Evolutionary conservation across 352 stramenopile genomes (phyloP).

Genomic region (Phytophthora citricola): DNA sequence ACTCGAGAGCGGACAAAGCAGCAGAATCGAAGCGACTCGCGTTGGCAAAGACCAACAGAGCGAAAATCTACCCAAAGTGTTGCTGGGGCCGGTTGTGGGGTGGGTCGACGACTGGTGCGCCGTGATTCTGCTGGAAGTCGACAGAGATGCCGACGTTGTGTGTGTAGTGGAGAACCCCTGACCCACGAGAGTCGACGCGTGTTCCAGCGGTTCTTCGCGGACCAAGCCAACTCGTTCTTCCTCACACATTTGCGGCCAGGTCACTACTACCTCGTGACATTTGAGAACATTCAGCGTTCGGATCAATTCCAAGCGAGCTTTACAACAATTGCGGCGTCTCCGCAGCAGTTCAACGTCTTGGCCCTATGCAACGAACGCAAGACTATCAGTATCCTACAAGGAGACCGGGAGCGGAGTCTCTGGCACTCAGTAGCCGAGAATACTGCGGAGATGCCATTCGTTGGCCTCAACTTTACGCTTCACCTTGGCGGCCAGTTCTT

Average conservation of each 20-base stretch:
- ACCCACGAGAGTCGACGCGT: constrained; percentile 47
- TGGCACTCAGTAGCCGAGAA: constrained; percentile 44
- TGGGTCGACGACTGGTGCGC: constrained; percentile 67
- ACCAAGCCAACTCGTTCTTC: constrained; percentile 65
- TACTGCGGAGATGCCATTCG: constrained; percentile 42
- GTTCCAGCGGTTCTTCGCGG: constrained; percentile 59
- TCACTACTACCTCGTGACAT: constrained; percentile 65
- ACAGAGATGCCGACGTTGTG: constrained; percentile 56
- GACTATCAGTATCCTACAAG: background rate
- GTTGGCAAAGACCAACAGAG: constrained; percentile 25
- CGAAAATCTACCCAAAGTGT: constrained; percentile 38
- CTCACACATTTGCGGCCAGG: constrained; percentile 64
- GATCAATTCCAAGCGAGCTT: constrained; percentile 54
- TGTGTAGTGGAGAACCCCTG: constrained; percentile 61
- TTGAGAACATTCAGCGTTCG: constrained; percentile 52
- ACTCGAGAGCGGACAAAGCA: constrained; percentile 12
- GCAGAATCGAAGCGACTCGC: constrained; percentile 15
- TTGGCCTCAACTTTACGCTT: constrained; percentile 50
- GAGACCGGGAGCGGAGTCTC: constrained; percentile 6
- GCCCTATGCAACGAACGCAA: constrained; percentile 42
- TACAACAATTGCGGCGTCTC: constrained; percentile 42
- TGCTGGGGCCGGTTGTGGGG: constrained; percentile 75
- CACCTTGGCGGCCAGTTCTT: constrained; percentile 64
- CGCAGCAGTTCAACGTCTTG: constrained; percentile 47
- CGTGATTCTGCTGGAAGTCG: constrained; percentile 73